phyloP scores from a whole-genome alignment of 73 alveolate species.

The Urostyla sp. region DNA sequence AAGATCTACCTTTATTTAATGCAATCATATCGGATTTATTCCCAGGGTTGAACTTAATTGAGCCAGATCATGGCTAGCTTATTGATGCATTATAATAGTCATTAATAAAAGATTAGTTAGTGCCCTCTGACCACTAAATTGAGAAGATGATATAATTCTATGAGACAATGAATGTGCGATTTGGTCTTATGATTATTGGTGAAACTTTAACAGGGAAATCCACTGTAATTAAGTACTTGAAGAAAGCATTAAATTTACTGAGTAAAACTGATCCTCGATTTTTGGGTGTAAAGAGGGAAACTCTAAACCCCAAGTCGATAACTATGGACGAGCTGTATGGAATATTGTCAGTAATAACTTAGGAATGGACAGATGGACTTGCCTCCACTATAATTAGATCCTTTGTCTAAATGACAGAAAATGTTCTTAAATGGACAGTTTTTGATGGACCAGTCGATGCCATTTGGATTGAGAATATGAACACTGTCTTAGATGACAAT shows the following conservation, averaged over 20 bases:
- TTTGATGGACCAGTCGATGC: conserved; percentile 99
- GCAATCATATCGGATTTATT: conserved; percentile 93
- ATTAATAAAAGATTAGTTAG: conserved; percentile 64
- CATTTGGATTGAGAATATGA: conserved; percentile 98
- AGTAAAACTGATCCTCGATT: conserved; percentile 77
- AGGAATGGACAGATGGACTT: conserved; percentile 98
- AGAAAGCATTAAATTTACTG: conserved; percentile 82
- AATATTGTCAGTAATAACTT: conserved; percentile 89
- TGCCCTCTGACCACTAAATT: conserved; percentile 73
- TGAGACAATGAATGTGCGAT: conserved; percentile 96
- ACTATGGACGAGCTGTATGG: conserved; percentile 95
- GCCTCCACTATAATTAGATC: conserved; percentile 92
- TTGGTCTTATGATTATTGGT: conserved; percentile 97
- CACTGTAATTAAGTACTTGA: conserved; percentile 74
- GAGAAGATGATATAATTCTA: conserved; percentile 92
- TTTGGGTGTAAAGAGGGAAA: conserved; percentile 81
- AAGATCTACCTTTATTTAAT: conserved; percentile 91
- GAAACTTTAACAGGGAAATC: conserved; percentile 96
- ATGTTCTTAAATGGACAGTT: conserved; percentile 88
- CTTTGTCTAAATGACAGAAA: conserved; percentile 83
- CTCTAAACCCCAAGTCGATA: conserved; percentile 93
- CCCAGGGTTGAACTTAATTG: conserved; percentile 90
- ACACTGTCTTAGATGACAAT: conserved; percentile 99
- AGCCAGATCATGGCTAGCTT: conserved; percentile 76
- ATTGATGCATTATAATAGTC: conserved; percentile 70